Evolutionary conservation across 495 filamentous ascomycete species (phyloP), one percentile per base, ranked within the genome.

Genomic region (Durotheca rogersii): DNA sequence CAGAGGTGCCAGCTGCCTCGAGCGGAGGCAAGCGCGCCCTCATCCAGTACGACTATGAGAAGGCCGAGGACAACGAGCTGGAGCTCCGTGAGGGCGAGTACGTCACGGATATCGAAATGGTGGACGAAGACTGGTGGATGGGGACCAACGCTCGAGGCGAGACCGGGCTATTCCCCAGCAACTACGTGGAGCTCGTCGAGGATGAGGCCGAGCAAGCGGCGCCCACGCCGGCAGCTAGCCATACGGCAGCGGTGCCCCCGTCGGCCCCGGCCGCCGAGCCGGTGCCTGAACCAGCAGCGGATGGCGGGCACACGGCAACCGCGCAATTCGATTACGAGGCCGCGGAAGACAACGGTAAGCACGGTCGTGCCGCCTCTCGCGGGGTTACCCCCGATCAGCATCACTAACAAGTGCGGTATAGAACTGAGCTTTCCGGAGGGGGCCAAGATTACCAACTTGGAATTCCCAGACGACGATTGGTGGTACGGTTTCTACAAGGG

Each of bases 401-500:
- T 37, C 42, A 23, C 61, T 69, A 55, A 67, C 53, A 31, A 39
- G 7, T 15, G 19, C n/a, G n/a, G n/a, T n/a, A 21, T 36, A 78
- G 74, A 99, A 69, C 68, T 99, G 45, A 89, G 83, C 60, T 99
- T 99, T 67, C 89, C 89, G 0, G 93, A 99, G 60, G 84, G 83
- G 4, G 91, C 87, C 19, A 89, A 74, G 36, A 88, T 99, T 38
- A 79, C 72, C 16, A 60, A 72, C 41, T 56, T 81, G 17, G 88
- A 96, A 70, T 97, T 97, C 71, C 94, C 94, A 3, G 93, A 97
- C 64, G 90, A 97, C 51, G 93, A 97, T 64, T 99, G 93, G 93
- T 99, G 93, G 93, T 82, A 88, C 52, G 93, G 93, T 29, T 81
- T 88, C 52, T 94, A 89, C 61, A 72, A 80, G 16, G 89, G 89